Percentiles rank a stretch among this genome's conserved stretches.
phyloP scores from a whole-genome alignment of 495 filamentous ascomycete species.

The Niebla homalea region DNA sequence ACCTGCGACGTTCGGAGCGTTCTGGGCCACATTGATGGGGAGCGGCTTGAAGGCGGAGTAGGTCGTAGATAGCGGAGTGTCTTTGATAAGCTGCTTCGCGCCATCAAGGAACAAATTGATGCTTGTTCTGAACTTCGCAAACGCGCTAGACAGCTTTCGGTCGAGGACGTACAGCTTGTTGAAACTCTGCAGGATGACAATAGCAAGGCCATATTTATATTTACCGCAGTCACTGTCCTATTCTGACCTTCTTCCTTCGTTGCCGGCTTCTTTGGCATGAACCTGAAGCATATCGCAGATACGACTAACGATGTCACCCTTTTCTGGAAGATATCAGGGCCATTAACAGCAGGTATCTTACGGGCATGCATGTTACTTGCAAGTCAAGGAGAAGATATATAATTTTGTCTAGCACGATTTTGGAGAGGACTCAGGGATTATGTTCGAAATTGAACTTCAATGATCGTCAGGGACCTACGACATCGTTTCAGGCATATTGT shows the following conservation, averaged over 20 bases:
- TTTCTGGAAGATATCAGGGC: conserved; percentile 3
- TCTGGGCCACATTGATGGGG: too few relatives aligned
- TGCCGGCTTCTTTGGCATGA: conserved; percentile 22
- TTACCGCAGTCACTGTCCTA: conserved; percentile 25
- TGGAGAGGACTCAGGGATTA: background rate
- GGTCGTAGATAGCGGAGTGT: background rate
- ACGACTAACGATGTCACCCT: background rate
- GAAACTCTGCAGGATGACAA: conserved; percentile 13
- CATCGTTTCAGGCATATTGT: too few relatives aligned
- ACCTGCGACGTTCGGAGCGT: too few relatives aligned
- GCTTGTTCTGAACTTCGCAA: conserved; percentile 4
- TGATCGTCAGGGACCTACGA: too few relatives aligned
- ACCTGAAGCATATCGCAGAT: conserved; percentile 11
- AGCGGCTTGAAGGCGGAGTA: too few relatives aligned
- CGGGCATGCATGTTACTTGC: background rate
- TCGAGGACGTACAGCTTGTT: conserved; percentile 10
- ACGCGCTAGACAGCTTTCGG: conserved; percentile 1
- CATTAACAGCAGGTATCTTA: conserved; percentile 1
- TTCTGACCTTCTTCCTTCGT: conserved; percentile 25
- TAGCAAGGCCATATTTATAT: conserved; percentile 19
- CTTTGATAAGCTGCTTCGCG: conserved; percentile 4
- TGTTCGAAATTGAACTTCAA: background rate
- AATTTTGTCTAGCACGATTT: background rate
- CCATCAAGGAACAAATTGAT: background rate
- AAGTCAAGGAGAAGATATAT: background rate